phyloP scores from a whole-genome alignment of 2,329 filamentous ascomycete species.

The Graphilbum fragrans region DNA sequence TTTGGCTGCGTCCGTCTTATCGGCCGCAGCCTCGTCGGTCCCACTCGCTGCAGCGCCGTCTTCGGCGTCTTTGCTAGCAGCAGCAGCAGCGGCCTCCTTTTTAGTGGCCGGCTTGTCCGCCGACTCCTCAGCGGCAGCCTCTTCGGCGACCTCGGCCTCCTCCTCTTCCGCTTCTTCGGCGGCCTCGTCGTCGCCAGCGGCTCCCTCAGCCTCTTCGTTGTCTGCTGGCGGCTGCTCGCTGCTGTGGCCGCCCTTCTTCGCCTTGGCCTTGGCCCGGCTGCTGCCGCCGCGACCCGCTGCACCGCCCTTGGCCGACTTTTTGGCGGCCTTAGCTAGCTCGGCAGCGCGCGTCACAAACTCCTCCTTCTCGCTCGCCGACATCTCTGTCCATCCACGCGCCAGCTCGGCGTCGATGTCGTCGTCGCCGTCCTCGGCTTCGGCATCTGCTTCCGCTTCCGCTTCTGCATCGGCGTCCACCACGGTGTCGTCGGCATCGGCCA shows the following conservation, averaged over 20 bases:
- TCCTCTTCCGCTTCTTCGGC: conserved; percentile 9
- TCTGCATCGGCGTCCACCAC: conserved; percentile 10
- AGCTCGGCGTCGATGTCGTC: conserved; percentile 41
- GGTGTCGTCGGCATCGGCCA: conserved; percentile 7
- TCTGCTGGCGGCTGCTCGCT: conserved; percentile 7
- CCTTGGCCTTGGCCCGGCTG: conserved; percentile 5
- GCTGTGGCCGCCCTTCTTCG: not conserved
- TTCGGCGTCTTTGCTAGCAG: not conserved
- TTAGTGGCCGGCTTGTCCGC: not conserved
- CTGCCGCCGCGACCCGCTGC: conserved; percentile 8
- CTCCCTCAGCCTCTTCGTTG: no score
- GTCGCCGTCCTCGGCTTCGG: not conserved
- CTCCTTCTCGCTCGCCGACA: conserved; percentile 35
- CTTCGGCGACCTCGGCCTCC: conserved; percentile 2
- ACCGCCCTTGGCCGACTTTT: conserved; percentile 29
- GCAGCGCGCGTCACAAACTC: conserved; percentile 32
- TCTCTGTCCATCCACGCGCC: conserved; percentile 39
- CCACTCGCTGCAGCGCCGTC: not conserved
- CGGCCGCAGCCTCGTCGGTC: not conserved
- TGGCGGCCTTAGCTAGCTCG: conserved; percentile 21
- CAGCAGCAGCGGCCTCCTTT: not conserved
- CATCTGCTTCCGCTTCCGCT: conserved; percentile 10
- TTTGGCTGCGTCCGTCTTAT: conserved; percentile 11
- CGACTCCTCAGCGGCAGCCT: conserved; percentile 4
- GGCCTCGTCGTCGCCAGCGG: conserved; percentile 3